Base-by-base conservation (phyloP, 306 rosid species). In the Cucurbita maxima region DNA sequence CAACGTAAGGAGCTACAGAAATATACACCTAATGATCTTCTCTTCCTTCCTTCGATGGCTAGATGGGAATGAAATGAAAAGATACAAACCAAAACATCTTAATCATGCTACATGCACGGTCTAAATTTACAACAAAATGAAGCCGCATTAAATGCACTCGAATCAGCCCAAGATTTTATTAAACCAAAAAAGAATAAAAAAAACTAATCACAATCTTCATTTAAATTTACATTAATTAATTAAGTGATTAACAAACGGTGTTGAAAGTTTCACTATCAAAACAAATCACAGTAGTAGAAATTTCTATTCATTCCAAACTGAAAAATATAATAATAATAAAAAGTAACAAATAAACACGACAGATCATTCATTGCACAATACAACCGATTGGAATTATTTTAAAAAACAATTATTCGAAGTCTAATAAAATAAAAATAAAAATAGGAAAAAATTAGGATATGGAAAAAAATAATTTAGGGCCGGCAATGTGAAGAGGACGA, bases 221-320 rank as follows among this genome's bases (percentile, higher is more conserved):
- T 41, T 43, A 43, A 10, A 64, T 64, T 64, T 64, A 64, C 71
- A 64, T 64, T 43, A 43, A 64, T 64, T 63, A 63, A 64, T 64
- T 64, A 64, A 11, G 52, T 41, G 52, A 64, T 64, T 64, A 41
- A 63, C 15, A 64, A 58, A 25, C 40, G 15, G 58, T 57, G 62
- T 57, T 57, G 40, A 57, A 64, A 10, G 37, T 64, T 64, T 5
- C 71, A 64, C 53, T 3, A n/a, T 43, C 11, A 1, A 64, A 64
- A 18, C 9, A 64, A 64, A 64, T 41, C 71, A 64, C 71, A 64
- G 71, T 54, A 53, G 71, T 64, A 18, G 54, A 64, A 64, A 43
- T 18, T 5, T 64, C 37, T 64, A 36, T 43, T 64, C 7, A 7
- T 43, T 10, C 30, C 11, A 15, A 40, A 63, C 14, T 62, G 16